Base-by-base conservation (phyloP, 176 grass and related monocot genomes). In the Canna indica region DNA sequence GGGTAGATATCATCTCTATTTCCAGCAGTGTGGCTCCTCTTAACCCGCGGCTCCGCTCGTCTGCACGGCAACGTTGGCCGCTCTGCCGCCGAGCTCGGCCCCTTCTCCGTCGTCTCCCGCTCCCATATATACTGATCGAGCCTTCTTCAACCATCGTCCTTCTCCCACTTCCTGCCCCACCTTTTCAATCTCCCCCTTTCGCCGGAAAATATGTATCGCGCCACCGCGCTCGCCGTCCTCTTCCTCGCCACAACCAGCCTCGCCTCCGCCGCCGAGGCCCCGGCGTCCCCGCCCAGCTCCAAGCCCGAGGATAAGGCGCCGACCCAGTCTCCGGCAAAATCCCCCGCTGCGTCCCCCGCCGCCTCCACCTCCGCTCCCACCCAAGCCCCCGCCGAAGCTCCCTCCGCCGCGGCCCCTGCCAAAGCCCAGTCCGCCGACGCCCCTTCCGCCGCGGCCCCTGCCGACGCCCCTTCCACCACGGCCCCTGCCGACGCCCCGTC, bases 391-490 rank as follows among this genome's bases (percentile, higher is more conserved):
- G 10, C 68, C 26, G 74, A 78, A n/a, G 69, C 74, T 20, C 76
- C 86, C 13, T 28, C 72, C 16, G 81, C 67, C 39, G 34, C 63
- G 10, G 30, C 72, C 16, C 81, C 67, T 36, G 34, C 63, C 13
- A 72, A 90, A 30, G 81, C 90, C 32, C 86, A 86, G 35, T 86
- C 90, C 22, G 39, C 80, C 25, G 25, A 20, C 22, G 67, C n/a
- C 67, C 47, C n/a, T 18, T 69, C 68, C 27, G 32, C 46, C 16
- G 46, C 32, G 1, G 11, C 8, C 17, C 63, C 56, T 9, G 56
- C 47, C 25, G 29, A 12, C 26, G n/a, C 56, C 13, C 25, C 25
- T 3, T 10, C 18, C 16, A 14, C 22, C 56, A 17, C 56, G 25
- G 24, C 7, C 8, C 26, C 17, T 20, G n/a, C 56, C 56, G 8